Evolutionary conservation across 2,329 filamentous ascomycete species (phyloP), one percentile per base, ranked within the genome.

Genomic region (Ustulina deusta): DNA sequence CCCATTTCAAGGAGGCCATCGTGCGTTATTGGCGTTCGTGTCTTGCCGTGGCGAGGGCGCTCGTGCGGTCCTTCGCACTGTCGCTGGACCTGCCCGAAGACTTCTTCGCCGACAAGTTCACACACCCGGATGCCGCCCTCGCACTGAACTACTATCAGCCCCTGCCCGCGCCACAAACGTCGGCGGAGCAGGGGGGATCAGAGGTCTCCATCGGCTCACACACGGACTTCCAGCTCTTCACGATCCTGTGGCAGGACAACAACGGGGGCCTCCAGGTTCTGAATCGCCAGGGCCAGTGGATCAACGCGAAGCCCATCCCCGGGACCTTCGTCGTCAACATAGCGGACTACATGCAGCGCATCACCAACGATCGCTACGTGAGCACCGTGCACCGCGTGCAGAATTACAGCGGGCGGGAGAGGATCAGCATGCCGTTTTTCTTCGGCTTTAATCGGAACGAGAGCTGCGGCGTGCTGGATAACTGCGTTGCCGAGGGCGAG

Each of bases 201-300:
- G 73, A 74, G 36, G 73, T 79, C 13, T 77, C 77, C 1, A 83
- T 82, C 34, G 80, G 80, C 20, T 79, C 84, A 0, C 84, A 86
- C 65, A 85, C 84, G 7, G 84, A 85, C 66, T 82, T 83, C 34
- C 80, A 83, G 54, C 83, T 82, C 63, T 82, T 85, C 64, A 85
- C 83, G 0, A 83, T 84, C 61, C 77, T 85, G 1, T 79, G 81
- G 11, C 83, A 84, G 56, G 83, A 84, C 56, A 64, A 76, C 4
- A 76, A 76, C 1, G 82, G 81, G 0, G 83, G 83, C 0, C 74
- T 85, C 3, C 81, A 85, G 68, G 83, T 84, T 0, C 74, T 85
- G 7, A 83, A 81, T 60, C 82, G 82, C 34, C 75, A 78, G 4
- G 83, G 82, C 0, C 75, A 79, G 27, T 84, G 82, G 83, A 78